Conservation (phyloP, 371 early-diverging fungal species). For the Mucor ambiguus region DNA sequence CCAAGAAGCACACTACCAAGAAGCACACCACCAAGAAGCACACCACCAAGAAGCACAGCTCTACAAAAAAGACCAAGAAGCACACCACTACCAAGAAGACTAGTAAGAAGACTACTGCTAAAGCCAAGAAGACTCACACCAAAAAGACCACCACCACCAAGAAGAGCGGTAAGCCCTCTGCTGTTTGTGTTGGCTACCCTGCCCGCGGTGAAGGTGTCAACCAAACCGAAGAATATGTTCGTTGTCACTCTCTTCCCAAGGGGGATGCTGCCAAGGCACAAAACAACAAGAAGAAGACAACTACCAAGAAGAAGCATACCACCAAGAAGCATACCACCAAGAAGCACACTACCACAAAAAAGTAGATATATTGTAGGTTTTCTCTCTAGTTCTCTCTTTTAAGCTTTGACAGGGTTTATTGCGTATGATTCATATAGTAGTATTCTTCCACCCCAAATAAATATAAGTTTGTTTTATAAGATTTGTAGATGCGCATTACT, state of each 20-base stretch:
- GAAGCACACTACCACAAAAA: conserved; percentile 12
- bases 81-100: conserved; percentile 16
- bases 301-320: conserved; percentile 18
- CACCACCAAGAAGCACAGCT: conserved; percentile 13
- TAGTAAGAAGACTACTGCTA: conserved; percentile 1
- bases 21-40: conserved; percentile 14
- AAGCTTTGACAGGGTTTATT: background rate
- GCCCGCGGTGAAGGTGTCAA: background rate
- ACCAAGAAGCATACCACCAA: conserved; percentile 19
- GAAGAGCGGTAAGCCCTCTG: conserved; percentile 10
- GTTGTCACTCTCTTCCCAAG: conserved; percentile 22
- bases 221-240: conserved; percentile 9
- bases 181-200: conserved; percentile 25
- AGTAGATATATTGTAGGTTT: background rate
- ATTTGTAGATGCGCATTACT: background rate
- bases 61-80: conserved; percentile 15
- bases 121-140: conserved; percentile 2
- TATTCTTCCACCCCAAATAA: background rate
- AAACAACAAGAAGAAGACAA: background rate
- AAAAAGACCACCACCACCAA: conserved; percentile 9
- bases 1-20: conserved; percentile 8
- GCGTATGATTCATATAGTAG: background rate
- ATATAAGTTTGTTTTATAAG: background rate
- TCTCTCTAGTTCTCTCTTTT: background rate
- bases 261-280: background rate